A percentile compares a stretch with the other conserved stretches of the same genome.
These are phyloP conservation scores for Boletus austroedulis DNA, from an alignment of 1,284 basidiomycete genomes.

Conservation along the genomic window DNA sequence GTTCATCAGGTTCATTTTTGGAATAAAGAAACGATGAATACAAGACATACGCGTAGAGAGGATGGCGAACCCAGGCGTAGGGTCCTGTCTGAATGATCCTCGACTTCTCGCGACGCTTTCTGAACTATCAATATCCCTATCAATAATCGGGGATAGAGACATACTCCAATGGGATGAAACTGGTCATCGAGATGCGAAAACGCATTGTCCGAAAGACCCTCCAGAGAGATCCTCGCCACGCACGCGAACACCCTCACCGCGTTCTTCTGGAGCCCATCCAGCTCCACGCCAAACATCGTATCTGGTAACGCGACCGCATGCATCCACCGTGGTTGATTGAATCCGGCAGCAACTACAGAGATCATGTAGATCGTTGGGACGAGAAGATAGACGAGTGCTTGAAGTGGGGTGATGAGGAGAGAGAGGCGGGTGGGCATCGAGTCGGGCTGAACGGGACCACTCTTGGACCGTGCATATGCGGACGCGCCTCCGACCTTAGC, in stretches of 20 bases:
- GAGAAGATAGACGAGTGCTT: constrained; percentile 9
- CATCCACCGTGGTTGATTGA: constrained; percentile 31
- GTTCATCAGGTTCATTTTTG: neutral
- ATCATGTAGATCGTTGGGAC: constrained; percentile 18
- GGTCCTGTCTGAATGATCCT: constrained; percentile 21
- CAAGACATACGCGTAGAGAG: constrained; percentile 23
- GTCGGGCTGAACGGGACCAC: constrained; percentile 20
- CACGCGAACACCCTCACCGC: constrained; percentile 16
- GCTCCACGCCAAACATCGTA: neutral
- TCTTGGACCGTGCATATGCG: constrained; percentile 14
- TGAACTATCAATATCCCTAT: neutral
- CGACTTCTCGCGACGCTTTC: constrained; percentile 30
- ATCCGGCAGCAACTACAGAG: constrained; percentile 12
- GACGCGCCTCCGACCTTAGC: neutral
- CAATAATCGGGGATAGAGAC: neutral
- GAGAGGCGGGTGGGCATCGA: constrained; percentile 11
- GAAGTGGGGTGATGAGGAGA: constrained; percentile 19
- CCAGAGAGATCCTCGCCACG: neutral
- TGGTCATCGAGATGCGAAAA: constrained; percentile 15
- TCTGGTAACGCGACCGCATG: constrained; percentile 3
- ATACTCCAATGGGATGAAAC: constrained; percentile 18
- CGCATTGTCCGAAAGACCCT: neutral
- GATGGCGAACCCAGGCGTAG: constrained; percentile 33
- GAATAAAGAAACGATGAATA: neutral
- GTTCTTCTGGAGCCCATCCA: neutral